A percentile compares a stretch with the other conserved stretches of the same genome.
Conservation (phyloP, 129 eudicot species). For the Centaurea solstitialis region DNA sequence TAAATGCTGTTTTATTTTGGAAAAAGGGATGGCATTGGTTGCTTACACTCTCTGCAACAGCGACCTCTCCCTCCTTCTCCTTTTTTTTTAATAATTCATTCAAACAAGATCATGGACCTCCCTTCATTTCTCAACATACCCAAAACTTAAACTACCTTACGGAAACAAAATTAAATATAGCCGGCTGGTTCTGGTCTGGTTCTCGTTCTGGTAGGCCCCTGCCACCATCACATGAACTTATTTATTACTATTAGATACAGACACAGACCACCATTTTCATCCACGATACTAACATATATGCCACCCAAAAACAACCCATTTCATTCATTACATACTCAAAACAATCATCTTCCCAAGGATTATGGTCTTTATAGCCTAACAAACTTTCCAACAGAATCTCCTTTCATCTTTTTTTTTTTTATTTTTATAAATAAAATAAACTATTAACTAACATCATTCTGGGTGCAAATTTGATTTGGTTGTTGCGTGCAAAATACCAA, state of each 20-base stretch:
- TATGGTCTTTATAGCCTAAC: slow-evolving; percentile 1
- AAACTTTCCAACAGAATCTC: slow-evolving; percentile 17
- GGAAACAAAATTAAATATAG: background rate
- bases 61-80: slow-evolving; percentile 30
- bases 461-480: slow-evolving; percentile 13
- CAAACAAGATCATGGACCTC: slow-evolving; percentile 2
- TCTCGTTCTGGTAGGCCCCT: too few species aligned
- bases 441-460: too few species aligned
- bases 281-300: background rate
- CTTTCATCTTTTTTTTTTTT: background rate
- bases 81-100: background rate
- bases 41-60: slow-evolving; percentile 72
- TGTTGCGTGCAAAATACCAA: slow-evolving; percentile 20
- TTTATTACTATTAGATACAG: background rate
- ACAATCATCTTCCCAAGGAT: background rate
- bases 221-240: slow-evolving; percentile 3
- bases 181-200: too few species aligned
- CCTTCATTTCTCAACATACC: background rate
- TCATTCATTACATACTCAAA: background rate
- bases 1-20: slow-evolving; percentile 38
- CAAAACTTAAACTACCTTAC: background rate
- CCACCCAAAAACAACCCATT: background rate
- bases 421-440: too few species aligned
- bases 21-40: slow-evolving; percentile 37
- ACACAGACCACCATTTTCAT: background rate